These are phyloP conservation scores for Gryganskiella cystojenkinii DNA, from an alignment of 192 early-diverging fungal species.

Conservation along the genomic window DNA sequence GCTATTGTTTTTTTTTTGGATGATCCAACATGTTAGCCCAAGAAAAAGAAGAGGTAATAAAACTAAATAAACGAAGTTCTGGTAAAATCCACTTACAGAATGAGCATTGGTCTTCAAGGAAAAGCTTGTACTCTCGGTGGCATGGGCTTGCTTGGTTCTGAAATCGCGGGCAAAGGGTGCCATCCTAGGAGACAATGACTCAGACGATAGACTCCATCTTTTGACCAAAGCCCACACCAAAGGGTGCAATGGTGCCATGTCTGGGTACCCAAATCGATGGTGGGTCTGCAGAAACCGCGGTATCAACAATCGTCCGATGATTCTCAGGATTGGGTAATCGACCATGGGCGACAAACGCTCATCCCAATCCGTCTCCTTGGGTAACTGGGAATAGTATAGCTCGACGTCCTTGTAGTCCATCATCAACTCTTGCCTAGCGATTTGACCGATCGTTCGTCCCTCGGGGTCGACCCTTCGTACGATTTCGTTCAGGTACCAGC, in stretches of 20 bases:
- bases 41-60: background rate
- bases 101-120: conserved; percentile 51
- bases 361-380: conserved; percentile 36
- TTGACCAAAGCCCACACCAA: conserved; percentile 38
- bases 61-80: background rate
- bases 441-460: conserved; percentile 66
- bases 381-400: conserved; percentile 58
- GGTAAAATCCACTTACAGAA: conserved; percentile 25
- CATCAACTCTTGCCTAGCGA: conserved; percentile 69
- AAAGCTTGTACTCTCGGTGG: conserved; percentile 46
- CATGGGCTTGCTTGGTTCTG: conserved; percentile 39
- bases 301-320: conserved; percentile 60
- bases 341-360: conserved; percentile 57
- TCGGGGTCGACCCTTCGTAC: conserved; percentile 70
- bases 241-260: conserved; percentile 24
- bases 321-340: conserved; percentile 56
- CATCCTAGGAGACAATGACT: conserved; percentile 25
- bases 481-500: conserved; percentile 81
- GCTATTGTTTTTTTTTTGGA: conserved; percentile 16
- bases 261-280: conserved; percentile 41
- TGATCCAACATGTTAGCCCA: background rate
- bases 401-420: conserved; percentile 59
- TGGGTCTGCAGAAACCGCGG: conserved; percentile 35
- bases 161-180: conserved; percentile 28
- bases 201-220: conserved; percentile 38